Conservation (phyloP, 1,284 basidiomycete species). For the Thecaphora thlaspeos region DNA sequence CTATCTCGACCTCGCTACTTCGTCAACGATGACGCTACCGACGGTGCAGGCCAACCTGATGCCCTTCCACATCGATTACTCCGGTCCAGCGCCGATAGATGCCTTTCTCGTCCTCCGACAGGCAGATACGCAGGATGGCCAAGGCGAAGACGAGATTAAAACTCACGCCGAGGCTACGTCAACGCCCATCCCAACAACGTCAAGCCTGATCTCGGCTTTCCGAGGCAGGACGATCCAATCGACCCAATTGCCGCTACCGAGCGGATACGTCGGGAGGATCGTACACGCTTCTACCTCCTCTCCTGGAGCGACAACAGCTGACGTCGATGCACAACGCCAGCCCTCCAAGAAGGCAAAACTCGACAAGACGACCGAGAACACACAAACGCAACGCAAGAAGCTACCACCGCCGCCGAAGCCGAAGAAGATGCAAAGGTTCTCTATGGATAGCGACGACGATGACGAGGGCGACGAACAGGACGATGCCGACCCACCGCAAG, state of each 20-base stretch:
- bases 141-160: background rate
- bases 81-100: constrained; percentile 32
- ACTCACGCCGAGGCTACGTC: too few species aligned
- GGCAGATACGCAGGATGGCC: background rate
- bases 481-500: background rate
- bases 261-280: constrained; percentile 16
- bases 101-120: constrained; percentile 25
- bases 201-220: constrained; percentile 26
- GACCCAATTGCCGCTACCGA: constrained; percentile 17
- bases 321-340: too few species aligned
- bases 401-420: background rate
- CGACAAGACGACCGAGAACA: too few species aligned
- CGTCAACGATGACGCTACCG: background rate
- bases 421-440: constrained; percentile 24
- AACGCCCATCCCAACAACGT: background rate
- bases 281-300: constrained; percentile 8
- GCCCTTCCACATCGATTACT: constrained; percentile 39
- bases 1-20: background rate
- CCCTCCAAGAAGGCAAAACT: too few species aligned
- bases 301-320: too few species aligned
- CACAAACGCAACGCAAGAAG: too few species aligned
- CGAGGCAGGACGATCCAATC: constrained; percentile 25
- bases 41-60: constrained; percentile 30
- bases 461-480: background rate
- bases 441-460: constrained; percentile 37